These are phyloP conservation scores for Canavalia gladiata DNA, from an alignment of 306 rosid genomes.

Conservation along the genomic window DNA sequence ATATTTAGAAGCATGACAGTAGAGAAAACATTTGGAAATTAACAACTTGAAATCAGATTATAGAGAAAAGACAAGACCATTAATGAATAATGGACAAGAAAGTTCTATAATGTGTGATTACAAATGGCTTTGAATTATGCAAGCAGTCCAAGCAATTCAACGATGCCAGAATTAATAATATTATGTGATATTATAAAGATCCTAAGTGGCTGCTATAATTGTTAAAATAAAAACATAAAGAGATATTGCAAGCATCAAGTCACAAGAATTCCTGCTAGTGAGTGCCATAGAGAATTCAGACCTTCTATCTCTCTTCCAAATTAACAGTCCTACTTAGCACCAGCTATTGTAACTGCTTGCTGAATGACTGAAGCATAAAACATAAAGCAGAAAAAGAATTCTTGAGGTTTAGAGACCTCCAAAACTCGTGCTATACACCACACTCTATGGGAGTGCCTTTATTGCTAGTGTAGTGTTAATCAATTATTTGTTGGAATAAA, in stretches of 20 bases:
- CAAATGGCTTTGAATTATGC: not conserved
- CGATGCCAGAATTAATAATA: not conserved
- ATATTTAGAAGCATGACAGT: not conserved
- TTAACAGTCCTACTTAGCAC: slow-evolving; percentile 22
- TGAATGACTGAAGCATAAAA: slow-evolving; percentile 4
- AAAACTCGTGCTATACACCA: not conserved
- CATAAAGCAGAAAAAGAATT: slow-evolving; percentile 10
- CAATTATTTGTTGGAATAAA: slow-evolving; percentile 4
- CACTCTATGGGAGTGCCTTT: not conserved
- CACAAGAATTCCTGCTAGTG: not conserved
- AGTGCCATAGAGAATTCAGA: not conserved
- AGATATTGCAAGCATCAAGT: slow-evolving; percentile 10
- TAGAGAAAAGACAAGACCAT: not conserved
- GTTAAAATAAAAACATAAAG: slow-evolving; percentile 14
- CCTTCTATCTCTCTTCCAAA: slow-evolving; percentile 1
- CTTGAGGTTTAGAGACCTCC: not conserved
- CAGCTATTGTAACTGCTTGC: slow-evolving; percentile 10
- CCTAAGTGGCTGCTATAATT: not conserved
- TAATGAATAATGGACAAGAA: not conserved
- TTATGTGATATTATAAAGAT: not conserved
- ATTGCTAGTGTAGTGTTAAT: slow-evolving; percentile 5
- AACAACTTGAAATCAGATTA: not conserved
- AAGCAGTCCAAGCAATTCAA: slow-evolving; percentile 1
- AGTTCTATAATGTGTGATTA: not conserved
- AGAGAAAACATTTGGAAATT: not conserved